Conservation (phyloP, 257 asterid genomes). For the Eucommia ulmoides region DNA sequence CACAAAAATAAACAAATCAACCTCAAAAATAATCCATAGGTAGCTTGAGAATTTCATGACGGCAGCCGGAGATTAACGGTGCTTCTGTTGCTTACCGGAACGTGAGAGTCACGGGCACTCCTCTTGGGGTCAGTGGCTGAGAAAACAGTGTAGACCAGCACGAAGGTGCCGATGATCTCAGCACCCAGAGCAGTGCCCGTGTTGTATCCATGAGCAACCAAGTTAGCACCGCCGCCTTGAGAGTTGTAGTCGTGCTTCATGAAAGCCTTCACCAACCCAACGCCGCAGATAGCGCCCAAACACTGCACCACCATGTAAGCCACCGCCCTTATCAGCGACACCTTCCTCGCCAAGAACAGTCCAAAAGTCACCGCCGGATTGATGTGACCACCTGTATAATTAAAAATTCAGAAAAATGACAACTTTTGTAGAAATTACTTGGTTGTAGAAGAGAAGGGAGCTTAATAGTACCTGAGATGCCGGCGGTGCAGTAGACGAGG, state of each 20-base stretch:
- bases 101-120: slow-evolving; percentile 18
- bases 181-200: slow-evolving; percentile 8
- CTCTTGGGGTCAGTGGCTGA: slow-evolving; percentile 15
- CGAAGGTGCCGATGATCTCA: slow-evolving; percentile 12
- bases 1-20: neutral
- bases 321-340: slow-evolving; percentile 9
- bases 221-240: slow-evolving; percentile 13
- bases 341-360: slow-evolving; percentile 11
- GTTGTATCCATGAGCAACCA: slow-evolving; percentile 10
- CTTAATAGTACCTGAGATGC: slow-evolving; percentile 17
- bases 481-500: slow-evolving; percentile 14
- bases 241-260: slow-evolving; percentile 4
- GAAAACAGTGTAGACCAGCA: slow-evolving; percentile 13
- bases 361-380: slow-evolving; percentile 18
- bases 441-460: no score
- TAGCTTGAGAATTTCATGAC: no score
- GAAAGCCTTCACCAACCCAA: slow-evolving; percentile 9
- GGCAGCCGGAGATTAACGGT: no score
- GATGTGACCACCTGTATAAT: slow-evolving; percentile 12
- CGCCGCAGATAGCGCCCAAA: slow-evolving; percentile 15
- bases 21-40: no score
- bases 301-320: slow-evolving; percentile 11
- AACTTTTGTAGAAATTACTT: no score
- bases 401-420: neutral
- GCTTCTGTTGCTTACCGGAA: slow-evolving; percentile 11